These are phyloP conservation scores for Candida endomychidarum DNA, from an alignment of 805 yeast genomes.

Conservation along the genomic window DNA sequence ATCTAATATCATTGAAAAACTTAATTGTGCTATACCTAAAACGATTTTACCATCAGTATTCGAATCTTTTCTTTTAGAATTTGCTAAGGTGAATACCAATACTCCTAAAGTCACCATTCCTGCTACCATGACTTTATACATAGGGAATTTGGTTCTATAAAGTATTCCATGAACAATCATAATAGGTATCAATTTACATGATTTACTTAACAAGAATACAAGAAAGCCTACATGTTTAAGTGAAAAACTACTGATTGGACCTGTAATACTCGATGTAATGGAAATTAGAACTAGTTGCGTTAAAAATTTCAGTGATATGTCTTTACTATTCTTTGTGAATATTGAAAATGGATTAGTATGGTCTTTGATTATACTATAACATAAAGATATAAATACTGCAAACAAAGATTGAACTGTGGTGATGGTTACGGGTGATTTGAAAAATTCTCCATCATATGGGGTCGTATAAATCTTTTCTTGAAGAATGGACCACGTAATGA, in stretches of 20 bases:
- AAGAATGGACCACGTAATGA: conserved; percentile 86
- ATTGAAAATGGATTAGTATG: conserved; percentile 26
- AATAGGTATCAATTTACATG: conserved; percentile 94
- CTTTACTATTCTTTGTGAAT: conserved; percentile 30
- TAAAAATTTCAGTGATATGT: conserved; percentile 19
- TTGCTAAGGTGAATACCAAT: conserved; percentile 61
- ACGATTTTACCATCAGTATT: conserved; percentile 42
- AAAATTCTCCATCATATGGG: conserved; percentile 54
- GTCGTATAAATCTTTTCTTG: conserved; percentile 86
- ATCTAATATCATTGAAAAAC: conserved; percentile 71
- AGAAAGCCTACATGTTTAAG: conserved; percentile 82
- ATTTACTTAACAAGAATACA: conserved; percentile 81
- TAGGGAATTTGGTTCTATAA: conserved; percentile 71
- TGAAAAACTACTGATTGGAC: conserved; percentile 80
- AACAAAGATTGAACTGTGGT: conserved; percentile 71
- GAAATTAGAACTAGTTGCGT: conserved; percentile 54
- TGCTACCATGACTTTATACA: conserved; percentile 78
- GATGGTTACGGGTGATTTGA: conserved; percentile 77
- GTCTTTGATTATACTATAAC: conserved; percentile 48
- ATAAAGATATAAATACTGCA: conserved; percentile 67
- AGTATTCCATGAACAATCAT: conserved; percentile 74
- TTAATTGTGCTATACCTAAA: conserved; percentile 62
- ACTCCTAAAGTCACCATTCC: conserved; percentile 81
- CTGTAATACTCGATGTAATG: conserved; percentile 72
- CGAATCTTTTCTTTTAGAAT: conserved; percentile 22